Base-by-base conservation (phyloP, 768 basidiomycete genomes). In the Leccinum barrowsii region DNA sequence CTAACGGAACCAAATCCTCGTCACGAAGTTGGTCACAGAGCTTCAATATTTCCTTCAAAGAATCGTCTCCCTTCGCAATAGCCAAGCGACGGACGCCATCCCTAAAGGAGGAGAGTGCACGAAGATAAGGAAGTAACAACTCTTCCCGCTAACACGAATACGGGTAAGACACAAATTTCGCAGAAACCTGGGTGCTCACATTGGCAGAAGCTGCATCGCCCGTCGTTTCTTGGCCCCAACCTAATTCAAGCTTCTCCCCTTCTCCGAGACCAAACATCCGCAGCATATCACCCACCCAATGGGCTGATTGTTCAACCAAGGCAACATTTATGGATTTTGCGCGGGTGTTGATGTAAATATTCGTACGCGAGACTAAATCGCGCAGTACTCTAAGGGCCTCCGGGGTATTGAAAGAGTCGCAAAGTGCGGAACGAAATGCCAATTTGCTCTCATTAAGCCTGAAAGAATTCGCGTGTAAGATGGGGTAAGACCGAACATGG, bases 391-490 rank as follows among this genome's bases (percentile, higher is more conserved):
- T 81, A 22, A 98, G 73, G 0, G 94, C 95, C 17, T 77, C 80
- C 2, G 94, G 93, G 0, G 97, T 98, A 71, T 98, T 95, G 81
- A 98, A 97, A 0, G 95, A 98, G 73, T 99, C 96, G 74, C 90
- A 95, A 50, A 99, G 85, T 0, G 94, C 91, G 12, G 76, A 79
- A 54, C 92, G 86, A 81, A 99, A 96, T 7, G 82, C 79, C 44
- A 80, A 64, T 71, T 95, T 95, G 50, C 86, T 84, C 54, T 84
- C 77, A 63, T 89, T 80, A 35, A 95, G 78, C 64, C 94, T 97
- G 65, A 50, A 51, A 61, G 46, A 44, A 52, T 4, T 24, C 46
- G 7, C n/a, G 42, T 32, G 46, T 60, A 59, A 63, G 63, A 49
- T 54, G 47, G 62, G 59, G 58, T 24, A 24, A 56, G 15, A 19